These are phyloP conservation scores for Gentiana dahurica DNA, from an alignment of 257 asterid species.

Conservation along the genomic window DNA sequence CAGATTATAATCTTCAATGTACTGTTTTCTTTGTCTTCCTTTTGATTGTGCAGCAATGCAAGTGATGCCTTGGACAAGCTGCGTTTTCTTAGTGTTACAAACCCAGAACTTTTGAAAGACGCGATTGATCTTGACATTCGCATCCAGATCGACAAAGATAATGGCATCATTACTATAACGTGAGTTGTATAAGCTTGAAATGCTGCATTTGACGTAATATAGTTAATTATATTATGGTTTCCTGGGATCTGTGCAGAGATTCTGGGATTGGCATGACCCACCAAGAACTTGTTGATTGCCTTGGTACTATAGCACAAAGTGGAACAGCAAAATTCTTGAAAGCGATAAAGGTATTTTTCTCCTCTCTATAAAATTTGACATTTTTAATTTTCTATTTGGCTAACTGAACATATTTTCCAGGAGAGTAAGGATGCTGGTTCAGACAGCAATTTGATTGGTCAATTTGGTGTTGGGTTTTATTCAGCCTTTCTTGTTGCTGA, in stretches of 20 bases:
- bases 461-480: constrained; percentile 98
- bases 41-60: constrained; percentile 60
- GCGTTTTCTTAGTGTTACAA: constrained; percentile 90
- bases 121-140: constrained; percentile 78
- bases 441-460: constrained; percentile 97
- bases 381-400: background rate
- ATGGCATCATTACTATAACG: constrained; percentile 79
- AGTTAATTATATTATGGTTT: constrained; percentile 9
- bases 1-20: too few relatives aligned
- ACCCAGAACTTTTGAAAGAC: constrained; percentile 67
- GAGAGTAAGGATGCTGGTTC: constrained; percentile 89
- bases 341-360: constrained; percentile 60
- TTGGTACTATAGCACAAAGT: constrained; percentile 98
- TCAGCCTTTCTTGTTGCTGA: constrained; percentile 94
- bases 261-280: constrained; percentile 97
- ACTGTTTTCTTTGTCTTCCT: constrained; percentile 3
- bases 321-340: constrained; percentile 95
- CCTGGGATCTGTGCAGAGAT: constrained; percentile 42
- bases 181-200: constrained; percentile 22
- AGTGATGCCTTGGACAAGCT: constrained; percentile 99
- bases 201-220: constrained; percentile 3
- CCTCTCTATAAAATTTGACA: background rate
- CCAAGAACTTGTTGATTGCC: constrained; percentile 85
- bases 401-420: constrained; percentile 31
- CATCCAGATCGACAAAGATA: constrained; percentile 77